Percentiles rank a stretch among this genome's conserved stretches.
Evolutionary conservation across 164 flowering plant species (phyloP).

Genomic region (Nymphaea thermarum): DNA sequence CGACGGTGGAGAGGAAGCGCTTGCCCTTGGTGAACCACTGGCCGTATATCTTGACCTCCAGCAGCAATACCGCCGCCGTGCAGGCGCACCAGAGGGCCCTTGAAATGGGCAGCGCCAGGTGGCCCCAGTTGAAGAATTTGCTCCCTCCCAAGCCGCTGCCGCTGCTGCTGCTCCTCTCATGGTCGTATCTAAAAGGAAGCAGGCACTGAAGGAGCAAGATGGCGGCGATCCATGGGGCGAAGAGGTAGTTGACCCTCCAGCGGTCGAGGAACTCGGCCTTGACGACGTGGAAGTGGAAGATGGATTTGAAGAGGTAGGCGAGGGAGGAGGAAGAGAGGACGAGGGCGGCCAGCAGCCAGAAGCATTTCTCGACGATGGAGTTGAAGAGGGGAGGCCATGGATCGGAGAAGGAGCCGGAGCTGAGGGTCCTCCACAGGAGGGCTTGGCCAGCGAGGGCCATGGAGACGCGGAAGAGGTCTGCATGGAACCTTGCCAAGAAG

Average conservation of each 20-base stretch:
- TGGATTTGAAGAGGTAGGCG: conserved; percentile 17
- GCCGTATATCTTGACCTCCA: conserved; percentile 23
- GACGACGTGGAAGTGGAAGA: conserved; percentile 12
- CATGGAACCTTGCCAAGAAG: too few relatives aligned
- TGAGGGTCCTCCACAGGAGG: neutral
- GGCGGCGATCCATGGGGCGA: conserved; percentile 21
- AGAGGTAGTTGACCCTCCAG: conserved; percentile 19
- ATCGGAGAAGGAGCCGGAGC: neutral
- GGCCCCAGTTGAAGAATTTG: too few relatives aligned
- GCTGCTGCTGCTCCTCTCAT: too few relatives aligned
- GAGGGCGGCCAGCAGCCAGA: conserved; percentile 18
- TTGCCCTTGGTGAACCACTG: conserved; percentile 23
- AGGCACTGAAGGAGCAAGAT: conserved; percentile 16
- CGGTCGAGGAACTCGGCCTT: conserved; percentile 16
- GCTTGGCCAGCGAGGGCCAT: neutral
- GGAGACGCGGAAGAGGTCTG: too few relatives aligned
- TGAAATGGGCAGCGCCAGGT: conserved; percentile 1
- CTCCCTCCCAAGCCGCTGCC: too few relatives aligned
- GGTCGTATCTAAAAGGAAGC: conserved; percentile 2
- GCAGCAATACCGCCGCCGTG: conserved; percentile 9
- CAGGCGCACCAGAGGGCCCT: conserved; percentile 14
- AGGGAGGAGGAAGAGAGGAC: conserved; percentile 7
- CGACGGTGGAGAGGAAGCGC: conserved; percentile 15
- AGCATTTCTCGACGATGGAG: neutral
- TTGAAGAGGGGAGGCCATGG: neutral